Percentiles rank a stretch among this genome's conserved stretches.
These are phyloP conservation scores for Luffa acutangula DNA, from an alignment of 306 rosid genomes.

Conservation along the genomic window DNA sequence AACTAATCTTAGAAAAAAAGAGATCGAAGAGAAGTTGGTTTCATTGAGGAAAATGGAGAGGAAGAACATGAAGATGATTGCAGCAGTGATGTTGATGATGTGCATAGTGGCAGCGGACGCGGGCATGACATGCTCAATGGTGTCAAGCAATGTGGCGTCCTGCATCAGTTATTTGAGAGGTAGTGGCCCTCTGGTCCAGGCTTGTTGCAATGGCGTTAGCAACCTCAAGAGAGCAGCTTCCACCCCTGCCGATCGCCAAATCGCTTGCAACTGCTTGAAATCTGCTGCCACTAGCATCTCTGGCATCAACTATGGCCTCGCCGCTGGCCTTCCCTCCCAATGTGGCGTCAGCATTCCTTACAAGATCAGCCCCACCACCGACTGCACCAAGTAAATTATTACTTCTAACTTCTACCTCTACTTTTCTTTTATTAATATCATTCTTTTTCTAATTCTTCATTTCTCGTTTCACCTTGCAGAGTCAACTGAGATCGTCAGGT, in stretches of 20 bases:
- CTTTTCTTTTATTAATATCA: no score
- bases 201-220: constrained; percentile 41
- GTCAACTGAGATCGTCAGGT: no score
- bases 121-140: constrained; percentile 23
- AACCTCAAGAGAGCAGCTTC: constrained; percentile 24
- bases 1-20: no score
- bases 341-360: constrained; percentile 44
- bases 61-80: constrained; percentile 5
- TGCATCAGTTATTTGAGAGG: constrained; percentile 25
- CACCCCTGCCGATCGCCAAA: constrained; percentile 38
- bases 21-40: no score
- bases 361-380: constrained; percentile 55
- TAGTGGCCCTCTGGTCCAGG: constrained; percentile 7
- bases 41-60: neutral
- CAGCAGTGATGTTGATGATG: constrained; percentile 12
- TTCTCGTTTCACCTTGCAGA: neutral
- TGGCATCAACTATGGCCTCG: constrained; percentile 6
- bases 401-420: no score
- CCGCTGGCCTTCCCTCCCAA: constrained; percentile 15
- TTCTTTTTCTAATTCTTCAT: neutral
- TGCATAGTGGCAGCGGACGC: constrained; percentile 18
- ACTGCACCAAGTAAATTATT: constrained; percentile 34
- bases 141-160: constrained; percentile 16
- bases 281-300: constrained; percentile 15
- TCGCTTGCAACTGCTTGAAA: constrained; percentile 45